Evolutionary conservation across 495 filamentous ascomycete genomes (phyloP), one percentile per base, ranked within the genome.

Genomic region (Aspergillus conjunctus): DNA sequence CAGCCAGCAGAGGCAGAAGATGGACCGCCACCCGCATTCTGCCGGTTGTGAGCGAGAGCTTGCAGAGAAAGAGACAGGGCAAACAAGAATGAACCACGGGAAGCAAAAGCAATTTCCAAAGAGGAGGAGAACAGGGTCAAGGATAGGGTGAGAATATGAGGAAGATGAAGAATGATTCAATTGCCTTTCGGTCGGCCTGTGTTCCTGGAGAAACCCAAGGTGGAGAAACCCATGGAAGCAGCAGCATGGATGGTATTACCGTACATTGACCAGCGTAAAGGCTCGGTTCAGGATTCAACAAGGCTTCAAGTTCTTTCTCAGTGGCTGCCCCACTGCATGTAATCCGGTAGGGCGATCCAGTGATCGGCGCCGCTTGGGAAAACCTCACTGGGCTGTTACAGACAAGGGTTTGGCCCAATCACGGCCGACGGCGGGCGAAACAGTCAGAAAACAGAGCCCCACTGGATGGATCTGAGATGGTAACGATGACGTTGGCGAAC

Each of bases 1-100:
- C 52, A 20, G 59, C 56, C 59, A 68, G 31, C 33, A 68, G 56
- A 32, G 62, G 56, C 41, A 68, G 59, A 32, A 68, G 59, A 37
- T 32, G 49, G 53, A 54, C 21, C 44, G 59, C 37, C 52, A 59
- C 46, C 58, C 63, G 54, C 63, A 60, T 68, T 56, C 53, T 58
- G 54, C 41, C 34, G 48, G 44, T 1, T 48, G 3, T 41, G n/a
- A 48, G 7, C n/a, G 20, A 48, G 21, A 17, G 10, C n/a, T 48
- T 22, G 9, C 7, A 11, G 44, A 30, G 12, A 32, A 15, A 21
- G 30, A 51, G 26, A 51, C 48, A 46, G 20, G 10, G 5, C n/a
- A n/a, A n/a, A n/a, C n/a, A 48, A 21, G 7, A 21, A 11, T 11
- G 1, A 4, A 21, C 10, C 9, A 22, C 6, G 44, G 20, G 17